Base-by-base conservation (phyloP, 345 rosid genomes). In the Lagerstroemia speciosa region DNA sequence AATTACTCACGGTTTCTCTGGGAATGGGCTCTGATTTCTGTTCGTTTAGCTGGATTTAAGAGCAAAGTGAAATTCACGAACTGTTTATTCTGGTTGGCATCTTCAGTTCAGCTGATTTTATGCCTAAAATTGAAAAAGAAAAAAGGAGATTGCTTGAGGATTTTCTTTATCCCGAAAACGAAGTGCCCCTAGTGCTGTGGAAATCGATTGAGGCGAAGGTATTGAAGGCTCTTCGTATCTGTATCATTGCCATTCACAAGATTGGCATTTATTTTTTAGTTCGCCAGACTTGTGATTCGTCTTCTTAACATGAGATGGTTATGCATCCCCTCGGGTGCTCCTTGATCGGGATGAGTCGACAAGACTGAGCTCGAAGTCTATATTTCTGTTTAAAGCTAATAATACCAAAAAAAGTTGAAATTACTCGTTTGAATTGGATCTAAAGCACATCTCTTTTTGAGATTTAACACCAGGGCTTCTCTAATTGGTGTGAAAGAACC, bases 401-500 rank as follows among this genome's bases (percentile, higher is more conserved):
- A n/a, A n/a, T n/a, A n/a, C n/a, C n/a, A n/a, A n/a, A n/a, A 52
- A 52, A 52, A n/a, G 26, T 11, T 6, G 27, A 52, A 48, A 20
- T 52, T 52, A 20, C 57, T 52, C 22, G 57, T 52, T 52, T 52
- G 7, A n/a, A 17, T 52, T 52, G 27, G 22, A 6, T 20, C 15
- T 45, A 15, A 45, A 45, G 50, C 50, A 19, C 50, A 16, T 12
- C 6, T 6, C 9, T 5, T n/a, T 52, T 22, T 17, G 24, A 20
- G 9, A 52, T 52, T n/a, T 6, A n/a, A 45, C 9, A 52, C 26
- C 5, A 6, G 26, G 12, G 73, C 71, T 65, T 65, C 64, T 73
- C 50, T 26, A 68, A 73, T 37, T 15, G 52, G 19, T 31, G 14
- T 38, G 43, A 52, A 20, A 29, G 9, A 31, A 15, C 37, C n/a